Evolutionary conservation across 2,329 filamentous ascomycete genomes (phyloP).

Genomic region (Gnomoniopsis smithogilvyi): DNA sequence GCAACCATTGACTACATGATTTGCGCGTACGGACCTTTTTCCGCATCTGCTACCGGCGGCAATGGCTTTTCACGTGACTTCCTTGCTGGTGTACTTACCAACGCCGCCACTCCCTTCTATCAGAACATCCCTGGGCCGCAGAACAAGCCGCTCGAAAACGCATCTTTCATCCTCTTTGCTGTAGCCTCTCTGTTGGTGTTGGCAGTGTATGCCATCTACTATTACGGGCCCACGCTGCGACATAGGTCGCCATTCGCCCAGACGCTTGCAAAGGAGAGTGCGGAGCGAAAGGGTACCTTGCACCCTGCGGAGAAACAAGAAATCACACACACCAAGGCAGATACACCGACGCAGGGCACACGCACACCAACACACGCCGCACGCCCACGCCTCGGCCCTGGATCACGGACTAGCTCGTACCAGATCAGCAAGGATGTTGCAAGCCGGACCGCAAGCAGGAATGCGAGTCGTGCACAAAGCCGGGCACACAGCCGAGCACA

Average conservation of each 20-base stretch:
- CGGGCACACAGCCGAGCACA: constrained; percentile 13
- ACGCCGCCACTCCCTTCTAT: constrained; percentile 65
- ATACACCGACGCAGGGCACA: not conserved
- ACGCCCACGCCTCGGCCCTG: constrained; percentile 12
- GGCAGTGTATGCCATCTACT: constrained; percentile 66
- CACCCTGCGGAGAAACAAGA: not conserved
- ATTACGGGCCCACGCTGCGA: constrained; percentile 58
- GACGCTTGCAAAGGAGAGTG: constrained; percentile 43
- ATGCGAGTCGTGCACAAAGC: constrained; percentile 9
- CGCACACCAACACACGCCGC: not conserved
- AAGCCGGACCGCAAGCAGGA: not conserved
- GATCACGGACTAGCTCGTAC: constrained; percentile 14
- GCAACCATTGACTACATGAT: constrained; percentile 77
- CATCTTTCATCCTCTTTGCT: constrained; percentile 60
- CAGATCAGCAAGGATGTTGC: constrained; percentile 9
- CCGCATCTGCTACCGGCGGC: constrained; percentile 71
- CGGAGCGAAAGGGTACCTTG: not conserved
- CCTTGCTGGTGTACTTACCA: constrained; percentile 67
- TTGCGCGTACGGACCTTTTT: constrained; percentile 69
- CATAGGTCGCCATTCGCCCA: constrained; percentile 63
- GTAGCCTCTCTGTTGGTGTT: constrained; percentile 60
- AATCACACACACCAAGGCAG: not conserved
- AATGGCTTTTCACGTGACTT: constrained; percentile 74
- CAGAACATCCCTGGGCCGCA: constrained; percentile 51
- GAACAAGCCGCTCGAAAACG: constrained; percentile 32